phyloP scores from a whole-genome alignment of 2,329 filamentous ascomycete genomes.

The Ciborinia camelliae region DNA sequence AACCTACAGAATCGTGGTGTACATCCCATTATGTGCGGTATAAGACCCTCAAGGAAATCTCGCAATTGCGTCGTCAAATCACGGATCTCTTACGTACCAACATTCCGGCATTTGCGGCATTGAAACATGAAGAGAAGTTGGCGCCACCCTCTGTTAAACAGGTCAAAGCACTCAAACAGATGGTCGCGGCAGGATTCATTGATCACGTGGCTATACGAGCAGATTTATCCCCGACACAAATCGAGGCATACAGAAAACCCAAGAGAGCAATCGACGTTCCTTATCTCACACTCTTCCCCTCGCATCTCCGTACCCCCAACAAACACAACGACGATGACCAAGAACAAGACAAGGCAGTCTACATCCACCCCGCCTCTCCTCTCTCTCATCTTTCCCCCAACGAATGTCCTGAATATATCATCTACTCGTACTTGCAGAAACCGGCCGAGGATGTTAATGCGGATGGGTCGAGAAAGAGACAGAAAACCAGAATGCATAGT shows the following conservation, averaged over 20 bases:
- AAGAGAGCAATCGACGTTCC: slow-evolving; percentile 87
- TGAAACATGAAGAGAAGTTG: slow-evolving; percentile 53
- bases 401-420: slow-evolving; percentile 81
- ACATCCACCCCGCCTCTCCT: slow-evolving; percentile 80
- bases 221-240: slow-evolving; percentile 74
- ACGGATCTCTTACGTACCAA: slow-evolving; percentile 75
- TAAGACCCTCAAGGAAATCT: slow-evolving; percentile 83
- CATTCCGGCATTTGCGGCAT: slow-evolving; percentile 61
- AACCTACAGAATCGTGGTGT: slow-evolving; percentile 71
- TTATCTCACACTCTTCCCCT: slow-evolving; percentile 79
- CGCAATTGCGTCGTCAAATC: slow-evolving; percentile 79
- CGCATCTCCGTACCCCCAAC: slow-evolving; percentile 42
- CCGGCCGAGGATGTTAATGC: slow-evolving; percentile 45
- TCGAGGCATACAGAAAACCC: slow-evolving; percentile 64
- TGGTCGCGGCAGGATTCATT: slow-evolving; percentile 87
- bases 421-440: slow-evolving; percentile 83
- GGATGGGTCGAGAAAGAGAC: slow-evolving; percentile 48
- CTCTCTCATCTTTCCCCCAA: slow-evolving; percentile 65
- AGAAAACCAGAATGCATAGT: slow-evolving; percentile 83
- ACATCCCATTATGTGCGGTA: slow-evolving; percentile 77
- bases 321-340: slow-evolving; percentile 39
- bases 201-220: slow-evolving; percentile 92
- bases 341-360: slow-evolving; percentile 61
- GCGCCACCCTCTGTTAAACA: slow-evolving; percentile 62
- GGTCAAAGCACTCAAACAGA: slow-evolving; percentile 80